Evolutionary conservation across 345 rosid genomes (phyloP).

Genomic region (Salix dunnii): DNA sequence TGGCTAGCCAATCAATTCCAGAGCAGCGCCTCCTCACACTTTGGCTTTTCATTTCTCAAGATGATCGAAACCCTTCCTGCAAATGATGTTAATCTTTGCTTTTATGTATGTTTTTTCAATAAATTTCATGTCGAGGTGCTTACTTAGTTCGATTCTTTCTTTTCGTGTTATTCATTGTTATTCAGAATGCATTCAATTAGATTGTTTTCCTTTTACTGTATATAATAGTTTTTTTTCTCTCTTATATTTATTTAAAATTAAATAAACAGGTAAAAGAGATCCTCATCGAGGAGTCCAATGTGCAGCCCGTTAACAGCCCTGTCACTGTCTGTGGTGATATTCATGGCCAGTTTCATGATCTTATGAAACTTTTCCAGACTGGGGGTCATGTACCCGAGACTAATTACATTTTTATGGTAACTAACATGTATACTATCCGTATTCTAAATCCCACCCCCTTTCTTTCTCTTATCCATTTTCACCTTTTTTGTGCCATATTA

Average conservation of each 20-base stretch:
- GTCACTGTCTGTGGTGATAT: conserved; percentile 99
- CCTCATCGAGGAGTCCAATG: conserved; percentile 96
- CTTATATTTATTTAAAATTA: background rate
- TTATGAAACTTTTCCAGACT: conserved; percentile 97
- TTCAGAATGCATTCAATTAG: background rate
- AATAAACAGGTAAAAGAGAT: conserved; percentile 81
- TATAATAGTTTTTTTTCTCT: background rate
- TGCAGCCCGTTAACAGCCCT: conserved; percentile 99
- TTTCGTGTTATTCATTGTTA: background rate
- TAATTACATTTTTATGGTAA: conserved; percentile 93
- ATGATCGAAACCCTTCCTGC: background rate
- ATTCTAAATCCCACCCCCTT: background rate
- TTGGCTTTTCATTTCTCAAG: too few relatives aligned
- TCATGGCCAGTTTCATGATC: conserved; percentile 99
- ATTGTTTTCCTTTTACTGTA: background rate
- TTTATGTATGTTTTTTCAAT: too few relatives aligned
- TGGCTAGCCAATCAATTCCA: background rate
- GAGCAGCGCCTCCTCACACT: too few relatives aligned
- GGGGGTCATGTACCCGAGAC: conserved; percentile 99
- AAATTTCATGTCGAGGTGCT: too few relatives aligned
- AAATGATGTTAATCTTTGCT: background rate
- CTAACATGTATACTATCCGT: background rate
- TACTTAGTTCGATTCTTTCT: background rate
- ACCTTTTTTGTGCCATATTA: background rate
- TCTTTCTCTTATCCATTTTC: background rate